Conservation (phyloP, 2,329 filamentous ascomycete genomes). For the Hortaea sp. region DNA sequence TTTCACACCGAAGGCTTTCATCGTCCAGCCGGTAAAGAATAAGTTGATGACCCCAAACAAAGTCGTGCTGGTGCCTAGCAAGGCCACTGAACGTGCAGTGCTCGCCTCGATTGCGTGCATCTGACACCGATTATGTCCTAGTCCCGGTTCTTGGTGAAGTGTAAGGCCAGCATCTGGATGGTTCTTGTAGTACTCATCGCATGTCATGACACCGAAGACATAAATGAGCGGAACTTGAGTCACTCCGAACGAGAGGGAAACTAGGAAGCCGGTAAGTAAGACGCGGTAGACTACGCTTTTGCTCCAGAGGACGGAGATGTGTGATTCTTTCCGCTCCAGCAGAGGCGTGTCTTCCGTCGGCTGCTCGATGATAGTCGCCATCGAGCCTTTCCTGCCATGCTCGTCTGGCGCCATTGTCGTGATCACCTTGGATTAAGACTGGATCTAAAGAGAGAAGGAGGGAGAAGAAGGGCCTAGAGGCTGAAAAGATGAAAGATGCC, state of each 20-base stretch:
- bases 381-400: conserved; percentile 1
- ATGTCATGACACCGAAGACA: conserved; percentile 62
- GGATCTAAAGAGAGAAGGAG: not conserved
- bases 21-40: conserved; percentile 56
- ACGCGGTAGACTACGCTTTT: conserved; percentile 33
- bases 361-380: conserved; percentile 3
- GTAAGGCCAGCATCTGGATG: conserved; percentile 32
- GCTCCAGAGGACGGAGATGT: conserved; percentile 10
- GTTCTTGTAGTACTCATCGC: conserved; percentile 55
- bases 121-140: conserved; percentile 37
- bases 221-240: conserved; percentile 48
- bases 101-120: conserved; percentile 53
- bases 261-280: conserved; percentile 50
- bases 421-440: too few relatives aligned
- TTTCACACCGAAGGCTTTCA: conserved; percentile 57
- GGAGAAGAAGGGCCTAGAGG: too few relatives aligned
- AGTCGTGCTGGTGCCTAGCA: conserved; percentile 58
- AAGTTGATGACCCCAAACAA: conserved; percentile 59
- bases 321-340: conserved; percentile 4
- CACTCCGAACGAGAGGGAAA: conserved; percentile 43
- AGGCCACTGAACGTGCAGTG: conserved; percentile 53
- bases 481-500: too few relatives aligned
- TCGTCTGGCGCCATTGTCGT: not conserved
- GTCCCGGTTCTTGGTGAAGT: conserved; percentile 8
- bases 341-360: conserved; percentile 9